A percentile compares a stretch with the other conserved stretches of the same genome.
Evolutionary conservation across 2,329 filamentous ascomycete genomes (phyloP).

Genomic region (Aspergillus tanneri): DNA sequence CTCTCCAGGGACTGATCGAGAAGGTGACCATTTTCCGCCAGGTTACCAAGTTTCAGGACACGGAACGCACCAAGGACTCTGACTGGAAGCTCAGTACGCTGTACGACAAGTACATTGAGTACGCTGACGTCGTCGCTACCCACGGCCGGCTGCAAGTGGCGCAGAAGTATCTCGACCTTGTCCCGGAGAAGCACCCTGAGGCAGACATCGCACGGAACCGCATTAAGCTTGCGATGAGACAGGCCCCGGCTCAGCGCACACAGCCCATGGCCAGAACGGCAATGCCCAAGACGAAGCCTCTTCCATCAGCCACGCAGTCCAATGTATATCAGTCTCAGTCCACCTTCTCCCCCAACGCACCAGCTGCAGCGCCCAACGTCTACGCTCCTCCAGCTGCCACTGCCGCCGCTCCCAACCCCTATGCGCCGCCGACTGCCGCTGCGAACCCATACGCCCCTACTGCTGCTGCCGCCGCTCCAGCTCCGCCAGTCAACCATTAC

Average conservation of each 20-base stretch:
- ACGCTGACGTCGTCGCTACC: constrained; percentile 88
- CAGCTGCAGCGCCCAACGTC: constrained; percentile 40
- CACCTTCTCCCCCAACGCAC: constrained; percentile 31
- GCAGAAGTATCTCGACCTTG: constrained; percentile 84
- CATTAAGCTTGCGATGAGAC: constrained; percentile 79
- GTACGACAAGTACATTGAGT: constrained; percentile 95
- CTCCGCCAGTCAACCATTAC: constrained; percentile 27
- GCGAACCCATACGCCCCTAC: constrained; percentile 53
- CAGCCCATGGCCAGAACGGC: constrained; percentile 43
- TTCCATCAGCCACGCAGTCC: constrained; percentile 28
- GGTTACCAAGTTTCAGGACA: constrained; percentile 86
- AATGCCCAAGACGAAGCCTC: constrained; percentile 41
- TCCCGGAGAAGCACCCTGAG: constrained; percentile 78
- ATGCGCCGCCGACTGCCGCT: constrained; percentile 38
- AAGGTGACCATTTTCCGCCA: constrained; percentile 97
- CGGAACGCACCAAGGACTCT: constrained; percentile 66
- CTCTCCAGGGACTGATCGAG: constrained; percentile 91
- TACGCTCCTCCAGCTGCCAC: constrained; percentile 41
- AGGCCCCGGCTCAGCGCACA: constrained; percentile 47
- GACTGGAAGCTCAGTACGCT: constrained; percentile 87
- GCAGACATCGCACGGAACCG: constrained; percentile 84
- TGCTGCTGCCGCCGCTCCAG: constrained; percentile 17
- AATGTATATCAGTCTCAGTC: constrained; percentile 39
- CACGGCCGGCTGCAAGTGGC: constrained; percentile 85
- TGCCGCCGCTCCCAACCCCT: constrained; percentile 42